Evolutionary conservation across 306 rosid genomes (phyloP), one percentile per base, ranked within the genome.

Genomic region (Alnus glutinosa): DNA sequence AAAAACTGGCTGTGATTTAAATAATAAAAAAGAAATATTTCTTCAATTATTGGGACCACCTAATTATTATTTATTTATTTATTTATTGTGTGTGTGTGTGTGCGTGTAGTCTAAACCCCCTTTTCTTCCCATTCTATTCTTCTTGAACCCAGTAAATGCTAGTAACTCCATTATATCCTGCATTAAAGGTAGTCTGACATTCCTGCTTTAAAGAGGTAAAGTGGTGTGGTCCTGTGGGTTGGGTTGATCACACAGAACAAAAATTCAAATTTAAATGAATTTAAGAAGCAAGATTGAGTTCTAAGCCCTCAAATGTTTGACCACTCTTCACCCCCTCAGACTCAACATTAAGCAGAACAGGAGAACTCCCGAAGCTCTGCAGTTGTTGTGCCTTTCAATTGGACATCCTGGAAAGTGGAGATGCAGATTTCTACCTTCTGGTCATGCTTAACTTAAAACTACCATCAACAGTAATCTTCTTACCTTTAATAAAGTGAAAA

Each of bases 1-100:
- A 52, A 5, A 6, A 0, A 6, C 7, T 8, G 4, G 28, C 30
- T 18, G 28, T 55, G 23, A 18, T 4, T 18, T 55, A 16, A 55
- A 55, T 55, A 6, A 55, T 55, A 4, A 18, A 10, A 6, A 16
- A 16, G 28, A 55, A 19, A n/a, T 16, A 7, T 55, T 16, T 59
- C 14, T 18, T 67, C 39, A 34, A 67, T 67, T 67, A 18, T 67
- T 67, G 48, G 71, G 50, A 67, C 71, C 71, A 28, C 7, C 37
- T 28, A 59, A 9, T 9, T 9, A 23, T 23, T 23, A 55, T 9
- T 7, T 0, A 0, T 1, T 10, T 12, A 0, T 49, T 48, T 10
- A 9, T 48, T 10, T 55, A n/a, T n/a, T 9, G 37, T 58, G 15
- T 2, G 14, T 59, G 4, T 16, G 18, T 36, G 39, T 16, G 39